phyloP scores from a whole-genome alignment of 2,329 filamentous ascomycete species.

The Celoporthe dispersa region DNA sequence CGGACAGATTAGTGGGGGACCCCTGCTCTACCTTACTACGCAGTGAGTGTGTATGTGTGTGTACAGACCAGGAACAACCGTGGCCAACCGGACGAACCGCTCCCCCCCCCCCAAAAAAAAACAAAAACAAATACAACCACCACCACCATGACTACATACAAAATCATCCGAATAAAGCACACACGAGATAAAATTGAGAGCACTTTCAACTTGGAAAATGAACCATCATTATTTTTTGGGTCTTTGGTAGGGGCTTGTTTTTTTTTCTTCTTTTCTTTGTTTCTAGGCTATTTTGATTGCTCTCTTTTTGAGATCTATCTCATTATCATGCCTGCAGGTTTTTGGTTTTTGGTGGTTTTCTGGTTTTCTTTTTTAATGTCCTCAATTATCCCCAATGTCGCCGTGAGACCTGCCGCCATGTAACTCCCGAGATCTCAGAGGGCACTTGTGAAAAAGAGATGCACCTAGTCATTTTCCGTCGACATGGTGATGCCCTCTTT shows the following conservation, averaged over 20 bases:
- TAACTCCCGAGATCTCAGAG: neutral
- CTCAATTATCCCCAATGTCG: neutral
- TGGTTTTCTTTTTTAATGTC: neutral
- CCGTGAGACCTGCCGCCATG: neutral
- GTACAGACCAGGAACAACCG: neutral
- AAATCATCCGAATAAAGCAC: neutral
- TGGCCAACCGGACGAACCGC: neutral
- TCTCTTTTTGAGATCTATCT: neutral
- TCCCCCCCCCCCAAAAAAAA: neutral
- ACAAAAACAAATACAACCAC: neutral
- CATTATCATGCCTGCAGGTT: neutral
- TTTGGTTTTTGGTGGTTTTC: too few relatives aligned
- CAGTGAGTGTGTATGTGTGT: too few relatives aligned
- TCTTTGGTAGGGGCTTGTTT: too few relatives aligned
- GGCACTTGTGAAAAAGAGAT: neutral
- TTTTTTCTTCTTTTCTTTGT: too few relatives aligned
- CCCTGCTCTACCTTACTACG: slow-evolving; percentile 3
- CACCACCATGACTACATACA: neutral
- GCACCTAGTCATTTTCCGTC: slow-evolving; percentile 27
- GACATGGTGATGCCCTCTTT: slow-evolving; percentile 55
- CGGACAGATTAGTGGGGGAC: slow-evolving; percentile 11
- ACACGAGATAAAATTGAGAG: neutral
- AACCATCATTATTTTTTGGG: neutral
- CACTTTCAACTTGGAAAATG: neutral
- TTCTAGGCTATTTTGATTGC: neutral